Evolutionary conservation across 2,329 filamentous ascomycete genomes (phyloP), one percentile per base, ranked within the genome.

Genomic region (Aspergillus bombycis): DNA sequence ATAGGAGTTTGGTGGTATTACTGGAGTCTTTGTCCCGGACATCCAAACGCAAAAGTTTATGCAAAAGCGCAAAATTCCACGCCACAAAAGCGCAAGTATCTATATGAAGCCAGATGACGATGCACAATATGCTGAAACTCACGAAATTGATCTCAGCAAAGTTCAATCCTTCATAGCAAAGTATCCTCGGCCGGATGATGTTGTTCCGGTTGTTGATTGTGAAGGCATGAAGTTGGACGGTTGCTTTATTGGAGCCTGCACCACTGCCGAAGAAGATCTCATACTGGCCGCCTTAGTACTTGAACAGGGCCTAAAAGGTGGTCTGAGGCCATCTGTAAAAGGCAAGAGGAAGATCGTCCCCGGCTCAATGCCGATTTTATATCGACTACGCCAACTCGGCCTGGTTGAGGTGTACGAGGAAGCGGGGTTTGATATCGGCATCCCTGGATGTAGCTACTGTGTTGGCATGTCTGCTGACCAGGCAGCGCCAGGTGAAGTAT

Each of bases 211-310:
- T 0, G 67, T 66, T 0, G 74, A 78, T n/a, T 67, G 74, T 14
- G 68, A 63, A 1, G 72, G 70, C 1, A 76, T 71, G 45, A 19
- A 66, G 1, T 68, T 83, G 3, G 79, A 83, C 57, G 81, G 81
- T 2, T 77, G 75, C 58, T 83, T 83, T 66, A 82, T 83, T 26
- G 81, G 81, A 1, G 81, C 81, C 1, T 83, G 81, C 66, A 83
- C 81, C 1, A 83, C 80, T 0, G 72, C 80, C 0, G 79, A 82
- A 58, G 81, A 83, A 65, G 80, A 83, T 59, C 67, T 82, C 1
- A 75, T 83, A 14, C 69, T 82, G 6, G 81, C 72, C 0, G 80
- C 76, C 0, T 69, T 83, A 5, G 78, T 82, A 3, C 72, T 83
- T 0, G 71, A 79, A 58, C 70, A 71, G 8, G 81, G 79, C 0